Percentiles rank a stretch among this genome's conserved stretches.
Conservation (phyloP, 2,329 filamentous ascomycete species). For the Exophiala aquamarina region DNA sequence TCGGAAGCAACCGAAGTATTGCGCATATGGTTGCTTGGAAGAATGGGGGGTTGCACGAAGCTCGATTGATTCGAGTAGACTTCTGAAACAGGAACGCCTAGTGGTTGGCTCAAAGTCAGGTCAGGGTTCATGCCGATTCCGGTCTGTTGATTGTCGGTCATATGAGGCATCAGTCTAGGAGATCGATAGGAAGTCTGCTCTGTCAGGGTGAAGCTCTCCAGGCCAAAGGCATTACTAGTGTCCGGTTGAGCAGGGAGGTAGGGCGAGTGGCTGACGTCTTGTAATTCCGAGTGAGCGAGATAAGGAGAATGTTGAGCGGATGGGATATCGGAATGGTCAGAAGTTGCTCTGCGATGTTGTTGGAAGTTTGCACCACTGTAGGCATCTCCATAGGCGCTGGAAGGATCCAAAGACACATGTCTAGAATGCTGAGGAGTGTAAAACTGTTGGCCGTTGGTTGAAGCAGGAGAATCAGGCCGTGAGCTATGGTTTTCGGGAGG, state of each 20-base stretch:
- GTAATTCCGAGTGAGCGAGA: constrained; percentile 72
- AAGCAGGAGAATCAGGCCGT: constrained; percentile 49
- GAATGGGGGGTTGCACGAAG: constrained; percentile 39
- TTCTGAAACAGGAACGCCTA: constrained; percentile 45
- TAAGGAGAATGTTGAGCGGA: constrained; percentile 84
- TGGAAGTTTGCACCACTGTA: constrained; percentile 64
- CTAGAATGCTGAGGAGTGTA: constrained; percentile 58
- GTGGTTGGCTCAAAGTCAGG: constrained; percentile 36
- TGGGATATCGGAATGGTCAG: constrained; percentile 89
- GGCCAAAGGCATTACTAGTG: constrained; percentile 74
- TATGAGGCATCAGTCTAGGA: constrained; percentile 65
- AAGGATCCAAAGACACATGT: constrained; percentile 61
- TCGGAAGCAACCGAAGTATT: constrained; percentile 54
- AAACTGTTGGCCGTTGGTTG: constrained; percentile 53
- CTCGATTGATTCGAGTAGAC: constrained; percentile 52
- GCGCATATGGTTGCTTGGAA: constrained; percentile 47
- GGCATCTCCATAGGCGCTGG: constrained; percentile 55
- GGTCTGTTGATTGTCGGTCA: constrained; percentile 47
- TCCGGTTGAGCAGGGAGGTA: constrained; percentile 71
- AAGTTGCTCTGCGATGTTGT: constrained; percentile 78
- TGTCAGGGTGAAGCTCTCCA: constrained; percentile 78
- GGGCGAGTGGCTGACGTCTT: constrained; percentile 79
- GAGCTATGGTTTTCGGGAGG: constrained; percentile 54
- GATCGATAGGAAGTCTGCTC: constrained; percentile 63
- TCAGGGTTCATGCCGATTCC: constrained; percentile 17